A percentile compares a stretch with the other conserved stretches of the same genome.
These are phyloP conservation scores for Didymella keratinophila DNA, from an alignment of 2,329 filamentous ascomycete genomes.

Conservation along the genomic window DNA sequence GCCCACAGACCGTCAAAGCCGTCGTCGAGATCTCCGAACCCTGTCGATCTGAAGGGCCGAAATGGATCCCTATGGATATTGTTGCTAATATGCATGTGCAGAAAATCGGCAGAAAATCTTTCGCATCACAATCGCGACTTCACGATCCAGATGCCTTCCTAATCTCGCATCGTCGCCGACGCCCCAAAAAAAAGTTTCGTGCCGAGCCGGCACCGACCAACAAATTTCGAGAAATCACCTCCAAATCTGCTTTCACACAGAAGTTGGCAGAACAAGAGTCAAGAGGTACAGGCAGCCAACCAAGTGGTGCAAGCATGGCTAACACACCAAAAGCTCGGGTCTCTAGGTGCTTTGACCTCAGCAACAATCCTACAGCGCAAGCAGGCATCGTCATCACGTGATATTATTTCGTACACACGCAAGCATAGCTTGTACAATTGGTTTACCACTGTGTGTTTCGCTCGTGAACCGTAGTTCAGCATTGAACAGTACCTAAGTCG, in stretches of 20 bases:
- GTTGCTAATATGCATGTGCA: conserved; percentile 18
- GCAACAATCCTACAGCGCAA: not conserved
- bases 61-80: conserved; percentile 1
- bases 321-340: conserved; percentile 13
- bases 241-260: conserved; percentile 13
- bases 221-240: conserved; percentile 13
- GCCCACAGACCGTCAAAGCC: not conserved
- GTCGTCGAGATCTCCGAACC: not conserved
- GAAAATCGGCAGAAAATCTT: conserved; percentile 12
- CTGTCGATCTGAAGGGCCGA: not conserved
- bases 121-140: conserved; percentile 12
- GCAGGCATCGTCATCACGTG: conserved; percentile 17
- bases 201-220: conserved; percentile 20
- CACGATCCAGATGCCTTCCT: conserved; percentile 17
- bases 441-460: conserved; percentile 15
- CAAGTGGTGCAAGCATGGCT: conserved; percentile 16
- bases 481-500: not conserved
- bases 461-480: conserved; percentile 5
- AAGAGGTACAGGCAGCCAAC: conserved; percentile 18
- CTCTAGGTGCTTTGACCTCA: conserved; percentile 5
- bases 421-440: conserved; percentile 10
- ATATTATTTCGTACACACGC: conserved; percentile 7
- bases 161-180: conserved; percentile 14
- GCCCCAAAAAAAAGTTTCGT: conserved; percentile 18
- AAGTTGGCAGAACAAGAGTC: conserved; percentile 7